Evolutionary conservation across 225 moss, liverwort and hornwort species (phyloP).

Genomic region (Asterella californica): DNA sequence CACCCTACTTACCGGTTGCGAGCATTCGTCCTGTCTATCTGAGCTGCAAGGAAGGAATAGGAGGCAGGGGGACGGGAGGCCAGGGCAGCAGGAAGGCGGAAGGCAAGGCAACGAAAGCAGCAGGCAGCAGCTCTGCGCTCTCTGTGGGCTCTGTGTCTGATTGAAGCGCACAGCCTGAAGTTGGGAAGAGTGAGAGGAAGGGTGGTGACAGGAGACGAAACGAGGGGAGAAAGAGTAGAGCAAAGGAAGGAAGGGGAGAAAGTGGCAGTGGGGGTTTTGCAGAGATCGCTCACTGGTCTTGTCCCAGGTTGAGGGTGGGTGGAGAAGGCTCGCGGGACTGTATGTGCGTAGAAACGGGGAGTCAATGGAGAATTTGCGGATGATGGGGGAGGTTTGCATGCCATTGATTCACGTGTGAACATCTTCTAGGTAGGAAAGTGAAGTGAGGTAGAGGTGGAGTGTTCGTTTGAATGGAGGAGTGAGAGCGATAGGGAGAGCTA

Average conservation of each 20-base stretch:
- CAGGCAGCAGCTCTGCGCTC: slow-evolving; percentile 3
- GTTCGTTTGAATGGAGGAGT: background rate
- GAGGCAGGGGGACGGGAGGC: background rate
- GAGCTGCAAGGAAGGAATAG: background rate
- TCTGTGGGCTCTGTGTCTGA: background rate
- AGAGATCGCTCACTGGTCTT: background rate
- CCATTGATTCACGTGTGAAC: background rate
- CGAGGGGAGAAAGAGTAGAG: background rate
- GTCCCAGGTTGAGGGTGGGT: background rate
- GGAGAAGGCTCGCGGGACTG: background rate
- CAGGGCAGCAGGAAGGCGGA: background rate
- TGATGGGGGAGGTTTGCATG: slow-evolving; percentile 3
- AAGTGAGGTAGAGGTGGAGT: background rate
- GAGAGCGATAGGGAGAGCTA: background rate
- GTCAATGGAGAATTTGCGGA: background rate
- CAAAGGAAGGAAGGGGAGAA: background rate
- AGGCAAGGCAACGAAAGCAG: background rate
- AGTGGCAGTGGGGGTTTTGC: background rate
- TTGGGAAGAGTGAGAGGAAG: background rate
- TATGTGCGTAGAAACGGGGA: background rate
- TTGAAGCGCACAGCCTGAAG: background rate
- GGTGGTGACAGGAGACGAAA: no score
- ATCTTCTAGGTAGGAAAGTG: background rate
- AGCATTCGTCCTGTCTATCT: background rate
- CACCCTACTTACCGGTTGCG: no score